Evolutionary conservation across 257 asterid genomes (phyloP).

Genomic region (Capsicum rhomboideum): DNA sequence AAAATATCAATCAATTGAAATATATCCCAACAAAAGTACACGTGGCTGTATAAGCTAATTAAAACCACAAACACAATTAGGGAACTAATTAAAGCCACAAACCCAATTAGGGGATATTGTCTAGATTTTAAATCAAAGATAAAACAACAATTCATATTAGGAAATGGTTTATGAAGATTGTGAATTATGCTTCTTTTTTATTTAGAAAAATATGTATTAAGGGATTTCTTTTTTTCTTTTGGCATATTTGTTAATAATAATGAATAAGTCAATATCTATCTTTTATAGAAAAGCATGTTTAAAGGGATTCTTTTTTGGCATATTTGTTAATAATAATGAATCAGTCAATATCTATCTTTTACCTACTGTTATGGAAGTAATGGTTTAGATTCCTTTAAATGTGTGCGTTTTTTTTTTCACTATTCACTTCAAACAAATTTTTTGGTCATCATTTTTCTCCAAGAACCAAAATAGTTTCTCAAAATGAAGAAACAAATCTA

Average conservation of each 20-base stretch:
- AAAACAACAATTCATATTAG: background rate
- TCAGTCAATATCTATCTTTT: background rate
- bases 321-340: background rate
- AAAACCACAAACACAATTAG: too few species aligned
- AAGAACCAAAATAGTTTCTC: background rate
- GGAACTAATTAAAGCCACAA: background rate
- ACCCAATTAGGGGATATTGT: background rate
- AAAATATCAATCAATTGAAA: background rate
- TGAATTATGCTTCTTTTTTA: background rate
- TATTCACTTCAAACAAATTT: background rate
- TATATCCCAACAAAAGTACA: background rate
- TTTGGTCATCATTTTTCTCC: background rate
- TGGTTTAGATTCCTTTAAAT: background rate
- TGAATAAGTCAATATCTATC: background rate
- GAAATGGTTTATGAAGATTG: background rate
- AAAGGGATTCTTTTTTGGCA: background rate
- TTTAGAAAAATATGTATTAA: background rate
- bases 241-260: background rate
- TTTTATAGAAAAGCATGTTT: too few species aligned
- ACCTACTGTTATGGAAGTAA: background rate
- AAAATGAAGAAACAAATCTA: slow-evolving; percentile 12
- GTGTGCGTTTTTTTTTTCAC: background rate
- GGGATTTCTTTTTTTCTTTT: background rate
- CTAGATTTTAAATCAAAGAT: background rate
- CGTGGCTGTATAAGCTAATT: too few species aligned